phyloP scores from a whole-genome alignment of 148 eudicot genomes.

The Vaccinium corymbosum region DNA sequence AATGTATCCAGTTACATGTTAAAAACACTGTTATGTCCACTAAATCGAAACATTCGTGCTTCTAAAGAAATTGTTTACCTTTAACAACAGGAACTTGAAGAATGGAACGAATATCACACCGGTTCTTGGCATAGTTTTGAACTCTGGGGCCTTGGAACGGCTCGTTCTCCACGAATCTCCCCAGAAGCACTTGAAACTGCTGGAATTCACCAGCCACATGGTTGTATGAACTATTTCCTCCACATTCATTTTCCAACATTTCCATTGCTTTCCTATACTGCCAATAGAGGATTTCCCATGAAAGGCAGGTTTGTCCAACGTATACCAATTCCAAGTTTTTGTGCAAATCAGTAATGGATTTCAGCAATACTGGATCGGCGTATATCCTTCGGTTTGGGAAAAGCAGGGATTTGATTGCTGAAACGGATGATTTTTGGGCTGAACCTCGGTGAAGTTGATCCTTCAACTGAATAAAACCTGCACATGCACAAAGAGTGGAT shows the following conservation, averaged over 20 bases:
- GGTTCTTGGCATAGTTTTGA: slow-evolving; percentile 55
- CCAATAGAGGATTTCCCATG: slow-evolving; percentile 94
- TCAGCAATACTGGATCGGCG: slow-evolving; percentile 49
- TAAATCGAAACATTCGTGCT: neutral
- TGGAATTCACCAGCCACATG: slow-evolving; percentile 70
- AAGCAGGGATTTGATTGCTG: slow-evolving; percentile 41
- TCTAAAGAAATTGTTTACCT: slow-evolving; percentile 36
- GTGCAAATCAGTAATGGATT: slow-evolving; percentile 49
- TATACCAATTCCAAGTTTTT: slow-evolving; percentile 65
- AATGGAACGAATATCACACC: slow-evolving; percentile 42
- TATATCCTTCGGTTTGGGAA: slow-evolving; percentile 49
- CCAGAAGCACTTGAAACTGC: slow-evolving; percentile 77
- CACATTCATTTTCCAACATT: slow-evolving; percentile 43
- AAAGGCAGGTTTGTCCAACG: slow-evolving; percentile 73
- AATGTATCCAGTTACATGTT: too few relatives aligned
- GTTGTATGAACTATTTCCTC: slow-evolving; percentile 45
- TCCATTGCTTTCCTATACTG: slow-evolving; percentile 52
- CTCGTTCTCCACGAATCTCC: slow-evolving; percentile 77
- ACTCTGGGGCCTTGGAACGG: slow-evolving; percentile 69
- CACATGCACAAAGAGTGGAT: neutral
- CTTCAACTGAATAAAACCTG: slow-evolving; percentile 71
- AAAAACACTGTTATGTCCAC: too few relatives aligned
- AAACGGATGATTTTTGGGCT: slow-evolving; percentile 41
- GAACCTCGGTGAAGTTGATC: slow-evolving; percentile 38
- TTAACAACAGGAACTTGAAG: slow-evolving; percentile 74